phyloP scores from a whole-genome alignment of 208 protist genomes.

The Wallacemonas rigidus region DNA sequence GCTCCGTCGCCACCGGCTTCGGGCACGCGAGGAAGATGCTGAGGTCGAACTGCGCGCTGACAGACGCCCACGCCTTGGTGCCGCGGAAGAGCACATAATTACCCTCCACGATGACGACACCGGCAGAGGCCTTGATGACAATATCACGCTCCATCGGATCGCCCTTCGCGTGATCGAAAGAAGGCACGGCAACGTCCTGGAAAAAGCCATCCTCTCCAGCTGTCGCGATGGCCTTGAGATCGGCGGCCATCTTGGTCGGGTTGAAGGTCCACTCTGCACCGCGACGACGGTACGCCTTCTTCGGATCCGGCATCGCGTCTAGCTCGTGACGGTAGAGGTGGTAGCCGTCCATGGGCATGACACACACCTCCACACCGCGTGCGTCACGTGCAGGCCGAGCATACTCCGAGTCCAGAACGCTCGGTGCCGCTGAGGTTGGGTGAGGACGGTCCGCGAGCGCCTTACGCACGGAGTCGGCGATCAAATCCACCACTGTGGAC shows the following conservation, averaged over 20 bases:
- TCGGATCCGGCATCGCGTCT: slow-evolving; percentile 49
- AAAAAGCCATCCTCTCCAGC: slow-evolving; percentile 25
- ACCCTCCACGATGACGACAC: slow-evolving; percentile 73
- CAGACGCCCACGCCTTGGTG: slow-evolving; percentile 63
- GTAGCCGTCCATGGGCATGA: slow-evolving; percentile 89
- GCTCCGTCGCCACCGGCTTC: slow-evolving; percentile 41
- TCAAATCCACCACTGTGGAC: slow-evolving; percentile 40
- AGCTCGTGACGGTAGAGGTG: slow-evolving; percentile 63
- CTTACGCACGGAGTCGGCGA: slow-evolving; percentile 47
- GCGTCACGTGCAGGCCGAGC: slow-evolving; percentile 5
- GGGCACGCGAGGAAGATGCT: slow-evolving; percentile 59
- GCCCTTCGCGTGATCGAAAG: slow-evolving; percentile 73
- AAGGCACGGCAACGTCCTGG: slow-evolving; percentile 61
- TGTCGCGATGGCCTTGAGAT: slow-evolving; percentile 46
- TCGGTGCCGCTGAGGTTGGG: slow-evolving; percentile 11
- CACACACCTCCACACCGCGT: slow-evolving; percentile 34
- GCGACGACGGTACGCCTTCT: slow-evolving; percentile 57
- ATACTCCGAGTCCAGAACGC: neutral
- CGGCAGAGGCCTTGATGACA: slow-evolving; percentile 38
- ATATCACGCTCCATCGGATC: slow-evolving; percentile 64
- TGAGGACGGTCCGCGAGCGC: slow-evolving; percentile 22
- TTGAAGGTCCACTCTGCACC: slow-evolving; percentile 87
- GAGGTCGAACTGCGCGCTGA: slow-evolving; percentile 58
- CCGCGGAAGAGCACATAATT: slow-evolving; percentile 77
- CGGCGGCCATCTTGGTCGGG: slow-evolving; percentile 46